phyloP scores from a whole-genome alignment of 345 rosid species.

The Populus deltoides region DNA sequence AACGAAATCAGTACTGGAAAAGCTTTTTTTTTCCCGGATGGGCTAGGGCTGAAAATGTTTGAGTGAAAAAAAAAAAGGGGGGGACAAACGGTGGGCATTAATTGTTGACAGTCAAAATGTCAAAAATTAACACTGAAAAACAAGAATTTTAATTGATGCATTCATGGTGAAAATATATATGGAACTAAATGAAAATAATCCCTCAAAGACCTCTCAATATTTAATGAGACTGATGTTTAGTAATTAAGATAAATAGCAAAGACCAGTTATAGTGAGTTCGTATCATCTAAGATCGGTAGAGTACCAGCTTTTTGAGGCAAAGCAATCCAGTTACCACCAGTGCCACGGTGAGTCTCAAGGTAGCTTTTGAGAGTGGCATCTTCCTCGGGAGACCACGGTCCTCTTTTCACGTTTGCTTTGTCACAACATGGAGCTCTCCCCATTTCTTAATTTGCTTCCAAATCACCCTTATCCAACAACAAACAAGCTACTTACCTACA shows the following conservation, averaged over 20 bases:
- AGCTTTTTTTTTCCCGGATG: background rate
- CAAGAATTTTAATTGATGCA: too few species aligned
- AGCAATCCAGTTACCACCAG: conserved; percentile 84
- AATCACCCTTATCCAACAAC: background rate
- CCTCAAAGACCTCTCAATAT: background rate
- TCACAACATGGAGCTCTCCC: conserved; percentile 95
- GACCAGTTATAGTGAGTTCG: too few species aligned
- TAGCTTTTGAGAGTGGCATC: conserved; percentile 75
- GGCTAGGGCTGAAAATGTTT: background rate
- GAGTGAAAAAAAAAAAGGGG: background rate
- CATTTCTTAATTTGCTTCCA: conserved; percentile 27
- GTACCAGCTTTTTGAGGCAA: conserved; percentile 80
- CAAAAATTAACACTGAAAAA: too few species aligned
- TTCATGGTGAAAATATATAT: too few species aligned
- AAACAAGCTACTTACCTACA: background rate
- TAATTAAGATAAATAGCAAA: background rate
- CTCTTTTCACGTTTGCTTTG: conserved; percentile 83
- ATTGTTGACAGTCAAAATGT: background rate
- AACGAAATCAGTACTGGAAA: background rate
- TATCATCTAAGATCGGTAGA: background rate
- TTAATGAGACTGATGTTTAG: background rate
- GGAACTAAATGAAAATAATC: background rate
- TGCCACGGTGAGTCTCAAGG: conserved; percentile 52
- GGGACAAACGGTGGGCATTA: background rate
- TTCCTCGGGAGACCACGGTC: conserved; percentile 93